phyloP scores from a whole-genome alignment of 345 rosid species.

The Punica granatum region DNA sequence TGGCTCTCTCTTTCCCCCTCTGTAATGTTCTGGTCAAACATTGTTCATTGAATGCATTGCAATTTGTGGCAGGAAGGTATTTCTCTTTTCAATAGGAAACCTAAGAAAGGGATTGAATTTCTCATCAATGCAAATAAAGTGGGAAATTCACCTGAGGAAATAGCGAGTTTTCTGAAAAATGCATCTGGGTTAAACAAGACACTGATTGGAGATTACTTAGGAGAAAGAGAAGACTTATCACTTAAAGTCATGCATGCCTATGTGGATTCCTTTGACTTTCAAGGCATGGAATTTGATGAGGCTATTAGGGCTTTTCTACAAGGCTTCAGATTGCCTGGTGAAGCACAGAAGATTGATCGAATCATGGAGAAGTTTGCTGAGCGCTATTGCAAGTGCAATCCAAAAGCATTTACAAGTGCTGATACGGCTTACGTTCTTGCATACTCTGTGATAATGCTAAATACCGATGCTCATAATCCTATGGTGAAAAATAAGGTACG shows the following conservation, averaged over 20 bases:
- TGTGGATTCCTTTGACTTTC: conserved; percentile 90
- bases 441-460: conserved; percentile 93
- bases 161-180: conserved; percentile 87
- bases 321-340: conserved; percentile 97
- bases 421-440: conserved; percentile 99
- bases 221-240: conserved; percentile 93
- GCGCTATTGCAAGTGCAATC: conserved; percentile 95
- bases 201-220: conserved; percentile 92
- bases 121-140: conserved; percentile 92
- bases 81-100: conserved; percentile 93
- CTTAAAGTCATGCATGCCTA: conserved; percentile 98
- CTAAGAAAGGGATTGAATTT: conserved; percentile 95
- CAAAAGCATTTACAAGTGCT: conserved; percentile 86
- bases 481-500: conserved; percentile 96
- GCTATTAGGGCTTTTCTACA: conserved; percentile 80
- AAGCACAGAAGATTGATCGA: conserved; percentile 98
- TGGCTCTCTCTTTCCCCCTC: conserved; percentile 6
- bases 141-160: conserved; percentile 89
- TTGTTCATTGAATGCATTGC: conserved; percentile 28
- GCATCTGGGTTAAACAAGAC: conserved; percentile 84
- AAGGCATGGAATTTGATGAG: conserved; percentile 88
- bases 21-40: conserved; percentile 7
- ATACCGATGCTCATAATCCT: conserved; percentile 98
- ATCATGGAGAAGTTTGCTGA: conserved; percentile 99
- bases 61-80: conserved; percentile 97